Base-by-base conservation (phyloP, 805 yeast genomes). In the Nematodospora valgi region DNA sequence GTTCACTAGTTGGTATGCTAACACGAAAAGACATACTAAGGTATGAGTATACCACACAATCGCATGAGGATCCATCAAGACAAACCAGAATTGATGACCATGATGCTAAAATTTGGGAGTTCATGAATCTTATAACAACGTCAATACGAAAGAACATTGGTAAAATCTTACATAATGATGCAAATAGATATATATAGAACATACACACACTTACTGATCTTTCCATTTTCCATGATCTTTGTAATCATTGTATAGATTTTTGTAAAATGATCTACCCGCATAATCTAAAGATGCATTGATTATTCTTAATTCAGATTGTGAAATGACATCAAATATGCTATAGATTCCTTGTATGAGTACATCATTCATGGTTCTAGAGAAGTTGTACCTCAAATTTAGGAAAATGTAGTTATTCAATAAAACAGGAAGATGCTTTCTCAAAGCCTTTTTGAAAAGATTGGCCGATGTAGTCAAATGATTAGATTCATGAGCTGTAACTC, bases 1-100 rank as follows among this genome's bases (percentile, higher is more conserved):
- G 89, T 2, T 42, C 52, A 2, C 51, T 86, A 12, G 70, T 69
- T 11, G 98, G 98, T 0, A 51, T 86, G n/a, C 62, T 94, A 1
- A 86, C 96, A 0, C 71, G 89, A 38, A 93, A 93, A 50, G 98
- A 89, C 51, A 66, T 91, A 12, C 58, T 89, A 34, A 68, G 80
- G 41, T 86, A 74, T 48, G 83, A 80, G 44, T 52, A 59, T 38
- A 59, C 66, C 8, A 40, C 43, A n/a, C 63, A 61, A 35, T 51
- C 52, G 23, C 24, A 35, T 16, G 20, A 16, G 5, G 24, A 34
- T 29, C 26, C 34, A 15, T 20, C 32, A 10, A 32, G 35, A 2
- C 51, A 53, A 13, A 31, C 31, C 1, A 39, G 32, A 21, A 47
- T 47, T 10, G 53, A 46, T 15, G 49, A 45, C 10, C 32, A 52